Evolutionary conservation across 73 alveolate genomes (phyloP).

Genomic region (Paraurostyla sp.): DNA sequence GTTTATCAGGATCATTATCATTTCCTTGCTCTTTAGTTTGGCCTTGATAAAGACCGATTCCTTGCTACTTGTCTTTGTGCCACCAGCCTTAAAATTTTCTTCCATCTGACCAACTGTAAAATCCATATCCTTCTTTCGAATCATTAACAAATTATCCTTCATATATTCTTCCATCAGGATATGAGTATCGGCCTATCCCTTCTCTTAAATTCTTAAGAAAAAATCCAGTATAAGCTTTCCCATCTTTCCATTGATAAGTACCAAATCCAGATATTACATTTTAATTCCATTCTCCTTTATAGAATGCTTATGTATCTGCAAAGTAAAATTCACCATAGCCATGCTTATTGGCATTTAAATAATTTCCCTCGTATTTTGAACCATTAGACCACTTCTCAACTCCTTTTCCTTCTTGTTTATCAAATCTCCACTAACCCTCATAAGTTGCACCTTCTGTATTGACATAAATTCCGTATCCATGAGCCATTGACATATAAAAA

Average conservation of each 20-base stretch:
- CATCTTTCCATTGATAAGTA: conserved; percentile 30
- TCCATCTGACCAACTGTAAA: conserved; percentile 56
- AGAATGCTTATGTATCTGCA: not conserved
- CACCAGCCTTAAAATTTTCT: conserved; percentile 56
- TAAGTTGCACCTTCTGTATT: conserved; percentile 16
- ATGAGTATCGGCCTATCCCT: conserved; percentile 14
- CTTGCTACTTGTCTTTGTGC: conserved; percentile 50
- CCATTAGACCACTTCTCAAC: not conserved
- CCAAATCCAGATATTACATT: conserved; percentile 29
- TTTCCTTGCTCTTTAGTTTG: too few species aligned
- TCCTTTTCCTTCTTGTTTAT: conserved; percentile 46
- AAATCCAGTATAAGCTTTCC: conserved; percentile 13
- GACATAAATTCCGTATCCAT: conserved; percentile 35
- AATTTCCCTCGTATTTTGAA: conserved; percentile 25
- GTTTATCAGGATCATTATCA: not conserved
- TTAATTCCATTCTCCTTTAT: conserved; percentile 49
- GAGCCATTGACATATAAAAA: conserved; percentile 18
- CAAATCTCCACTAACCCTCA: conserved; percentile 43
- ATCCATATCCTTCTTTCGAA: conserved; percentile 46
- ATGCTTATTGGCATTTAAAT: not conserved
- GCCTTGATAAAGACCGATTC: conserved; percentile 31
- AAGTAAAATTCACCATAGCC: conserved; percentile 24
- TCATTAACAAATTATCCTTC: conserved; percentile 49
- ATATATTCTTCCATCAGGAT: not conserved
- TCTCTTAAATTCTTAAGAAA: not conserved